These are phyloP conservation scores for Przewalskia tangutica DNA, from an alignment of 257 asterid species.

Conservation along the genomic window DNA sequence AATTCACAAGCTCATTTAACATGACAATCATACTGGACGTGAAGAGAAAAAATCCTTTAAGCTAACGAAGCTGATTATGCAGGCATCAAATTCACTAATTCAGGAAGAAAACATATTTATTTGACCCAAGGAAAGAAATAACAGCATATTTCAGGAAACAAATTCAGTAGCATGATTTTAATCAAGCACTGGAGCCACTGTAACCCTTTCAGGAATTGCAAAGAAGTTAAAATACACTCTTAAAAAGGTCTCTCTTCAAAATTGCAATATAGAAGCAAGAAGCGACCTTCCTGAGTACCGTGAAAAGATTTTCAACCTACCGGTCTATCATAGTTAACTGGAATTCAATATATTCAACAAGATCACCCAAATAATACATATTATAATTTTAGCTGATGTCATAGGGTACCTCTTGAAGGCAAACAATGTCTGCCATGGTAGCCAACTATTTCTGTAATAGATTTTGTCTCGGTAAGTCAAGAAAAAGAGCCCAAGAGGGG, in stretches of 20 bases:
- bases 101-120: not conserved
- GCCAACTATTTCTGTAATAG: conserved; percentile 86
- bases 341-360: not conserved
- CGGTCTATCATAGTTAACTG: not conserved
- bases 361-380: not conserved
- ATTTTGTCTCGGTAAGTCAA: conserved; percentile 96
- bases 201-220: not conserved
- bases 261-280: not conserved
- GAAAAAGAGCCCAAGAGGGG: conserved; percentile 97
- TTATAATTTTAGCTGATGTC: not conserved
- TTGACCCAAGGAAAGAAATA: not conserved
- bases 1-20: not conserved
- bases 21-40: not conserved
- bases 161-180: not conserved
- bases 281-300: not conserved
- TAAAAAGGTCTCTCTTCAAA: not conserved
- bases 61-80: not conserved
- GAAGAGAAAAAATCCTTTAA: not conserved
- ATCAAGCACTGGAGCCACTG: not conserved
- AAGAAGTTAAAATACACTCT: not conserved
- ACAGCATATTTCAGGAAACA: not conserved
- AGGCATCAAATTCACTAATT: not conserved
- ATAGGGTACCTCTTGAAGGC: conserved; percentile 91
- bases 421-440: conserved; percentile 83
- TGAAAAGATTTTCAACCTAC: not conserved